Percentiles rank a stretch among this genome's conserved stretches.
phyloP scores from a whole-genome alignment of 2,329 filamentous ascomycete genomes.

The Fusarium sp. region DNA sequence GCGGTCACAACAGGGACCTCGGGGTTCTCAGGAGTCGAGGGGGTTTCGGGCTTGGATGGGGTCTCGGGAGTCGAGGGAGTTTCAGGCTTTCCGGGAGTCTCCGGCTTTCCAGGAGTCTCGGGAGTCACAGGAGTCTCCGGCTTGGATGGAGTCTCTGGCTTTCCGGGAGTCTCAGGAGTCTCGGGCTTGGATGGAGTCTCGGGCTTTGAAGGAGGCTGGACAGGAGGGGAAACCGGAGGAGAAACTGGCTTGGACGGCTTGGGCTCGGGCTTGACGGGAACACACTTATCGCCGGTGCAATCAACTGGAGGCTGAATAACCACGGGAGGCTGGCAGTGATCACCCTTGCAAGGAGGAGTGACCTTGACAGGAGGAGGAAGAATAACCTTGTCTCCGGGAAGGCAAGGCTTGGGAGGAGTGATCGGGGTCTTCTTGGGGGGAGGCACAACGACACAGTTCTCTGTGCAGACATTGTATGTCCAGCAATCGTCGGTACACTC shows the following conservation, averaged over 20 bases:
- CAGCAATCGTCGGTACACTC: constrained; percentile 48
- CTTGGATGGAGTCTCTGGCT: too few species aligned
- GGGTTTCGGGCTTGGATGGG: too few species aligned
- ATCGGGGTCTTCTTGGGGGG: constrained; percentile 9
- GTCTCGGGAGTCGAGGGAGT: too few species aligned
- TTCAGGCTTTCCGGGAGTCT: too few species aligned
- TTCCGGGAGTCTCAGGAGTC: too few species aligned
- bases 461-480: constrained; percentile 41
- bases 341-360: background rate
- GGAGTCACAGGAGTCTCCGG: too few species aligned
- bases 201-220: too few species aligned
- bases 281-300: background rate
- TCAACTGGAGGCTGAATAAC: constrained; percentile 4
- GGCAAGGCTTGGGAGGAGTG: constrained; percentile 12
- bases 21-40: constrained; percentile 2
- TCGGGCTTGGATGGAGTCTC: background rate
- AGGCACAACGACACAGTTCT: constrained; percentile 41
- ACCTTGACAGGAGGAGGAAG: constrained; percentile 6
- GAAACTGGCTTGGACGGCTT: background rate
- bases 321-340: background rate
- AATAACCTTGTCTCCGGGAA: constrained; percentile 9
- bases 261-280: background rate
- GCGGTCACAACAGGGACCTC: constrained; percentile 38
- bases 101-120: background rate
- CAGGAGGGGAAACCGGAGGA: background rate